Evolutionary conservation across 1,139 yeast species (phyloP).

Genomic region (Protomyces pachydermus): DNA sequence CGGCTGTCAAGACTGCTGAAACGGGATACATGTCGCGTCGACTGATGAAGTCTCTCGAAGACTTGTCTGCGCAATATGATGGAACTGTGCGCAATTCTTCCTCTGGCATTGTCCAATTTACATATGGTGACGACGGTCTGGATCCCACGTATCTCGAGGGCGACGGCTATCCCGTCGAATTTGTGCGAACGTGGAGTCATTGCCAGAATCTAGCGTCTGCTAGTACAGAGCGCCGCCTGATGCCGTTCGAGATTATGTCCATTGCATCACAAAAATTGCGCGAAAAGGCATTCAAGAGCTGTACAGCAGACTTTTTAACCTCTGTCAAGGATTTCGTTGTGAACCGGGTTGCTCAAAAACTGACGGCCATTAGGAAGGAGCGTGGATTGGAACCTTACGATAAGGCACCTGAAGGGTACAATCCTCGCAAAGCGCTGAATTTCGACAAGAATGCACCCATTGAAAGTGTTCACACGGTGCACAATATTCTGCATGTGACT

Average conservation of each 20-base stretch:
- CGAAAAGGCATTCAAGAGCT: slow-evolving; percentile 56
- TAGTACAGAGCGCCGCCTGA: slow-evolving; percentile 38
- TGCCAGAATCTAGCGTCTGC: slow-evolving; percentile 40
- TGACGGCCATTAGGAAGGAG: slow-evolving; percentile 56
- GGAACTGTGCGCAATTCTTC: slow-evolving; percentile 91
- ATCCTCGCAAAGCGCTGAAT: not conserved
- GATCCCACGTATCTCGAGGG: slow-evolving; percentile 99
- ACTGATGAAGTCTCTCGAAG: slow-evolving; percentile 96
- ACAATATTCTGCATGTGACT: slow-evolving; percentile 72
- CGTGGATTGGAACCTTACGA: slow-evolving; percentile 43
- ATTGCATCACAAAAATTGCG: slow-evolving; percentile 52
- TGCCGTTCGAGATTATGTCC: slow-evolving; percentile 65
- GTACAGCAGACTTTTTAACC: slow-evolving; percentile 56
- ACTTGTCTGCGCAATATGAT: slow-evolving; percentile 88
- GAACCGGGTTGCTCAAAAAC: slow-evolving; percentile 50
- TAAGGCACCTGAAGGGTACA: not conserved
- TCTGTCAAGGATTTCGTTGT: slow-evolving; percentile 78
- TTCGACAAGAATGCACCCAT: slow-evolving; percentile 37
- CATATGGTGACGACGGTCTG: slow-evolving; percentile 97
- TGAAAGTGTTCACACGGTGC: slow-evolving; percentile 45
- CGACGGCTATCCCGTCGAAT: slow-evolving; percentile 93
- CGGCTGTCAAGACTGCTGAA: slow-evolving; percentile 98
- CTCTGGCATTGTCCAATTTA: slow-evolving; percentile 94
- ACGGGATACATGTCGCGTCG: slow-evolving; percentile 99
- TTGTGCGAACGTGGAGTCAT: slow-evolving; percentile 92